Evolutionary conservation across 1,284 basidiomycete species (phyloP).

Genomic region (Athelia sp.): DNA sequence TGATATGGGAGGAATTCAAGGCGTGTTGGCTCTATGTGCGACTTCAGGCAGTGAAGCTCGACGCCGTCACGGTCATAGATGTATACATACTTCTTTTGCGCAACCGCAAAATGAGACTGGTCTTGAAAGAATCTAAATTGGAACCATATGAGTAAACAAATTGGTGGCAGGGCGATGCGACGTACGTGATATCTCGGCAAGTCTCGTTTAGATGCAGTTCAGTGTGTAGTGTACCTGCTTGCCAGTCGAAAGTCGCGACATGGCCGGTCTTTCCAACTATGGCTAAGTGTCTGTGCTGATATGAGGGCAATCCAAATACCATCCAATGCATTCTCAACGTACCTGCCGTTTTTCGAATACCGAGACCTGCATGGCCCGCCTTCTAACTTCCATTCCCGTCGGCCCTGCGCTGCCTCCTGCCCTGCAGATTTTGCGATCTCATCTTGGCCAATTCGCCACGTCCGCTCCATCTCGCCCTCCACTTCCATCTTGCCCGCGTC

Average conservation of each 20-base stretch:
- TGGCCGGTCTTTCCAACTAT: constrained; percentile 83
- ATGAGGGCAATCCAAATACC: too few relatives aligned
- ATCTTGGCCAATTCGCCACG: constrained; percentile 83
- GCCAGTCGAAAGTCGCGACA: constrained; percentile 93
- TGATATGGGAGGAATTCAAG: constrained; percentile 96
- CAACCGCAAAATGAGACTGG: constrained; percentile 90
- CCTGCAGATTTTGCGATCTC: constrained; percentile 75
- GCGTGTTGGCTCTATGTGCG: constrained; percentile 86
- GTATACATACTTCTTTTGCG: constrained; percentile 95
- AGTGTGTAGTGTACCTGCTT: constrained; percentile 80
- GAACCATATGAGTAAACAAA: neutral
- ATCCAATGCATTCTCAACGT: constrained; percentile 19
- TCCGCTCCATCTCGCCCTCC: constrained; percentile 79
- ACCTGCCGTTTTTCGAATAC: constrained; percentile 92
- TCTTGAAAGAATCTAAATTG: constrained; percentile 83
- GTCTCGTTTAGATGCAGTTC: constrained; percentile 91
- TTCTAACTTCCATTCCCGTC: constrained; percentile 80
- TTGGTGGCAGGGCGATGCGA: constrained; percentile 6
- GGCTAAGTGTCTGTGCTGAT: constrained; percentile 64
- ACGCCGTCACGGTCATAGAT: constrained; percentile 95
- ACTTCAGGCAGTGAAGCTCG: constrained; percentile 82
- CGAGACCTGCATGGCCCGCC: constrained; percentile 81
- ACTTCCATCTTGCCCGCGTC: constrained; percentile 69
- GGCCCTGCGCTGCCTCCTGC: constrained; percentile 67
- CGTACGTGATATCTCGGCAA: constrained; percentile 85